phyloP scores from a whole-genome alignment of 2,329 filamentous ascomycete species.

The Clonostachys rhizophaga region DNA sequence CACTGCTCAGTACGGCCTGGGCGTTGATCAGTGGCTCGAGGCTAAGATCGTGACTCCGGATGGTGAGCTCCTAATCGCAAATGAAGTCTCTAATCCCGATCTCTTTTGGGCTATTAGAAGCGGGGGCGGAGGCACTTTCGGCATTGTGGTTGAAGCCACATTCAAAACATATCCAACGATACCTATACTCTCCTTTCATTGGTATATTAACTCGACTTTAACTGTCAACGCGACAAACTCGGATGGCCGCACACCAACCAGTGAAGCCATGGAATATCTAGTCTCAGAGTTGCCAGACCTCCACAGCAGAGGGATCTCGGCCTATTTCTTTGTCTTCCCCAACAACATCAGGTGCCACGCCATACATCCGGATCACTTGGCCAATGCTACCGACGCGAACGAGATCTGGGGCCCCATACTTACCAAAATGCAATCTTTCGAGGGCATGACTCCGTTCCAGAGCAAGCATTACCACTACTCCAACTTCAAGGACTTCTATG shows the following conservation, averaged over 20 bases:
- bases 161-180: conserved; percentile 16
- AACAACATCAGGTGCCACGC: no score
- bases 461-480: no score
- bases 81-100: conserved; percentile 31
- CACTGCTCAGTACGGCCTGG: conserved; percentile 32
- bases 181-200: conserved; percentile 15
- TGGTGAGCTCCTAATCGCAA: conserved; percentile 33
- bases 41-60: conserved; percentile 42
- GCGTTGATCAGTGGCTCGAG: conserved; percentile 43
- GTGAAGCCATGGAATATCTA: conserved; percentile 10
- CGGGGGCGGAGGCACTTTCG: conserved; percentile 35
- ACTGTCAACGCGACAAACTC: no score
- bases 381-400: no score
- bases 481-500: no score
- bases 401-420: no score
- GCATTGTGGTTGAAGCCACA: conserved; percentile 29
- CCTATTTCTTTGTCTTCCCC: no score
- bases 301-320: conserved; percentile 19
- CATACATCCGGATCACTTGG: no score
- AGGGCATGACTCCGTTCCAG: no score
- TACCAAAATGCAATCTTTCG: no score
- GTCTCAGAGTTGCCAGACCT: conserved; percentile 8
- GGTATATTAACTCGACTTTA: conserved; percentile 17
- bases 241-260: conserved; percentile 7
- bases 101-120: conserved; percentile 46